Percentiles rank a stretch among this genome's conserved stretches.
These are phyloP conservation scores for Chenopodium suecicum DNA, from an alignment of 148 eudicot species.

Conservation along the genomic window DNA sequence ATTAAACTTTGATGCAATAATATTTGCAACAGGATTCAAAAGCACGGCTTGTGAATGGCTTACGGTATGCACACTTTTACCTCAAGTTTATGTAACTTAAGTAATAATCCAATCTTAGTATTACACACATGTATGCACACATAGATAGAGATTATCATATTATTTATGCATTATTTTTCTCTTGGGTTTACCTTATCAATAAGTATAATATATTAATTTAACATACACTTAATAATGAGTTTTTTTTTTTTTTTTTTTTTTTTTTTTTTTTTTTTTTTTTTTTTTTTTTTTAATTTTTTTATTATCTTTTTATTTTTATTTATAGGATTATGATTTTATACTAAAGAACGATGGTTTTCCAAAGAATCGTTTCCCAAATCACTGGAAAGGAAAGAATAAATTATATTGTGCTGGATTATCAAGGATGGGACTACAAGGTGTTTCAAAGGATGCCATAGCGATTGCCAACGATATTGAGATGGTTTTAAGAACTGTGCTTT, in stretches of 20 bases:
- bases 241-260: background rate
- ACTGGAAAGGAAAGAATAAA: constrained; percentile 38
- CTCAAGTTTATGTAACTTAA: no score
- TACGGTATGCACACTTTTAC: constrained; percentile 22
- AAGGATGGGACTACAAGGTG: constrained; percentile 36
- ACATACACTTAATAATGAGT: no score
- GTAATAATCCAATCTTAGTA: background rate
- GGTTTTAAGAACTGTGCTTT: background rate
- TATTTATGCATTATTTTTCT: no score
- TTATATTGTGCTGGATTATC: constrained; percentile 39
- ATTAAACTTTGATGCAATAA: constrained; percentile 32
- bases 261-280: background rate
- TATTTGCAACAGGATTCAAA: constrained; percentile 41
- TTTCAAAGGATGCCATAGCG: constrained; percentile 31
- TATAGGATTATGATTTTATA: constrained; percentile 28
- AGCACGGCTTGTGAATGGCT: constrained; percentile 35
- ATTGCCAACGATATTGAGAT: constrained; percentile 34
- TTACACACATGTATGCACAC: no score
- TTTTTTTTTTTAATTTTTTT: background rate
- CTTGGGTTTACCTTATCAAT: no score
- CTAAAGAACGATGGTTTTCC: constrained; percentile 33
- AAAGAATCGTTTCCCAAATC: constrained; percentile 19
- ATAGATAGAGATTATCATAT: no score
- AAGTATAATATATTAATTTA: no score
- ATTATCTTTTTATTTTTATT: background rate